Base-by-base conservation (phyloP, 345 rosid genomes). In the Camelina neglecta region DNA sequence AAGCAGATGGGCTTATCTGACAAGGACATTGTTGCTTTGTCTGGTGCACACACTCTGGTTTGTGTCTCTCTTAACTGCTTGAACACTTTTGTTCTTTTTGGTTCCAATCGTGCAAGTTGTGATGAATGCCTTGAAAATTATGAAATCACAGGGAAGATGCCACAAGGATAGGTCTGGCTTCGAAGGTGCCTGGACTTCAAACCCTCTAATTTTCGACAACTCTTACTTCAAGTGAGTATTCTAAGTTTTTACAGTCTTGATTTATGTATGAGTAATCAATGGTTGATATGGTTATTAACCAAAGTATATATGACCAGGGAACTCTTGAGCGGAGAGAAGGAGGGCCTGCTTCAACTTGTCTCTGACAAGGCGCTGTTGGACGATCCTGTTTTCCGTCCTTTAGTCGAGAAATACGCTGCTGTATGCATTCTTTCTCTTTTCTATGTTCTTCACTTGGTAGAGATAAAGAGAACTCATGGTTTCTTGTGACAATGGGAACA, bases 91-190 rank as follows among this genome's bases (percentile, higher is more conserved):
- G 31, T 29, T 26, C 2, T 11, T 6, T 21, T 33, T 51, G 49
- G 49, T 58, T 33, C 6, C 6, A 33, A 0, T 13, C 20, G 39
- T 33, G 11, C 70, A 45, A 26, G 24, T 54, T 60, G 0, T 78
- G 51, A 60, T 59, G 20, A 15, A 11, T 72, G 36, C n/a, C 7
- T 67, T 67, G 57, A 16, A 23, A 63, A 16, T 16, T 44, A 36
- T 76, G 67, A 16, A 45, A 8, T 55, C 80, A 7, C 76, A 92
- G 99, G 99, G 99, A 73, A 86, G 91, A 76, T 83, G 90, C 85
- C 99, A 95, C 89, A 90, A 86, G 82, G 99, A 95, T 73, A 85
- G 99, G 74, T 95, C 99, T 73, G 99, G 99, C 50, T 92, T 92
- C 69, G 99, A 92, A 77, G 99, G 98, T 47, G 77, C 98, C 11